Percentiles rank a stretch among this genome's conserved stretches.
Evolutionary conservation across 2,329 filamentous ascomycete species (phyloP).

Genomic region (Xylariomycetidae sp.): DNA sequence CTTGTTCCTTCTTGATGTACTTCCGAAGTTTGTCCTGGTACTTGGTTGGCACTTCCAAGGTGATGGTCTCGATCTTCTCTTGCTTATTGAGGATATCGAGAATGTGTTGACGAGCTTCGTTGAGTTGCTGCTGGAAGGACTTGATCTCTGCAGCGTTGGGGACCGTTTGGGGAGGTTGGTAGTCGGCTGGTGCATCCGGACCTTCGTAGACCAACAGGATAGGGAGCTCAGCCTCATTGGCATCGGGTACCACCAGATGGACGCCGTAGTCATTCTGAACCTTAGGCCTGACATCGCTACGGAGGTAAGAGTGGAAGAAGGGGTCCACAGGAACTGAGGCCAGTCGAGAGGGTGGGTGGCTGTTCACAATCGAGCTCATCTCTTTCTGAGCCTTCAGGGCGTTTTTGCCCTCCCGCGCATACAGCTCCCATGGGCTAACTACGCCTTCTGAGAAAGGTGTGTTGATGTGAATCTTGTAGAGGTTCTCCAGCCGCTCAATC

Average conservation of each 20-base stretch:
- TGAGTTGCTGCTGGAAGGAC: slow-evolving; percentile 49
- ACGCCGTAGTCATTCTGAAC: slow-evolving; percentile 67
- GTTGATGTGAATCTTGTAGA: slow-evolving; percentile 82
- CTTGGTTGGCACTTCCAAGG: slow-evolving; percentile 55
- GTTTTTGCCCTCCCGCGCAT: slow-evolving; percentile 80
- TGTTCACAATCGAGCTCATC: slow-evolving; percentile 66
- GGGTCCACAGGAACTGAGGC: slow-evolving; percentile 62
- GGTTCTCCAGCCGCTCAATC: slow-evolving; percentile 73
- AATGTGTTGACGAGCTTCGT: slow-evolving; percentile 52
- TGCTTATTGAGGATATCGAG: slow-evolving; percentile 53
- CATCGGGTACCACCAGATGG: slow-evolving; percentile 64
- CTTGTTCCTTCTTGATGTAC: slow-evolving; percentile 61
- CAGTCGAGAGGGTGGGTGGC: slow-evolving; percentile 68
- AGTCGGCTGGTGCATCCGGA: slow-evolving; percentile 41
- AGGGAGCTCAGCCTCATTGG: slow-evolving; percentile 51
- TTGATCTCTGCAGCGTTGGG: slow-evolving; percentile 45
- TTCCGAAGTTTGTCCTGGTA: slow-evolving; percentile 55
- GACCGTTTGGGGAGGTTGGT: slow-evolving; percentile 48
- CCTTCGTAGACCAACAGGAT: slow-evolving; percentile 73
- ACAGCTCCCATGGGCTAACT: slow-evolving; percentile 78
- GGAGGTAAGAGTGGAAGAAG: slow-evolving; percentile 72
- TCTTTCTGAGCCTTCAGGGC: slow-evolving; percentile 68
- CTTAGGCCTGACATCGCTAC: slow-evolving; percentile 54
- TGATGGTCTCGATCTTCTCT: slow-evolving; percentile 43
- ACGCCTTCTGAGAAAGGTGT: slow-evolving; percentile 65